Evolutionary conservation across 1,284 basidiomycete genomes (phyloP).

Genomic region (Tremellales sp.): DNA sequence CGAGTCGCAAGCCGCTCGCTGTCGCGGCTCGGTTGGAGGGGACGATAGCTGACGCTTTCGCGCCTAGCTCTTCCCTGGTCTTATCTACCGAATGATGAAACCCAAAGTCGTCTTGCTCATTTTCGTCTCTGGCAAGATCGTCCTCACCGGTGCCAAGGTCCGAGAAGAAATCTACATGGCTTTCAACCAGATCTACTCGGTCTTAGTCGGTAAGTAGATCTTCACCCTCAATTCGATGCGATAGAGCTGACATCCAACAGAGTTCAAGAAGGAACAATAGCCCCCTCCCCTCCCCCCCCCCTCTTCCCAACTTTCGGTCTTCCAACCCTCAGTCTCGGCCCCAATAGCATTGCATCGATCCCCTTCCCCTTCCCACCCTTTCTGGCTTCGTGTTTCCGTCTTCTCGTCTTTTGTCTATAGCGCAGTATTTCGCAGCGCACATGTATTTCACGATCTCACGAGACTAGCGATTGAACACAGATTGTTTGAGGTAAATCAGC

Average conservation of each 20-base stretch:
- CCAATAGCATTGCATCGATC: no score
- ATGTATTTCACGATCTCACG: no score
- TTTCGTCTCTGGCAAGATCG: constrained; percentile 99
- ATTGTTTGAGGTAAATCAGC: no score
- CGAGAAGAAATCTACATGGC: constrained; percentile 99
- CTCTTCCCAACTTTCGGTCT: constrained; percentile 6
- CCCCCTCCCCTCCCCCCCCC: background rate
- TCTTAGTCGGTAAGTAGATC: constrained; percentile 56
- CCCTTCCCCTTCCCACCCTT: no score
- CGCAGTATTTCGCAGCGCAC: no score
- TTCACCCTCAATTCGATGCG: background rate
- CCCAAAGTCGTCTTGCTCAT: constrained; percentile 98
- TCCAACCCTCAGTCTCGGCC: background rate
- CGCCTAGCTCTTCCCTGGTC: constrained; percentile 86
- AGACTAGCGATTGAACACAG: no score
- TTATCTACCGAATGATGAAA: constrained; percentile 99
- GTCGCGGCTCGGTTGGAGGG: background rate
- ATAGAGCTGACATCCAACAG: background rate
- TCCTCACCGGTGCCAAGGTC: constrained; percentile 98
- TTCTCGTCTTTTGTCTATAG: no score
- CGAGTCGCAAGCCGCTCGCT: no score
- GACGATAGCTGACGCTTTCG: background rate
- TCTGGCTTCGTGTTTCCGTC: no score
- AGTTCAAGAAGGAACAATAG: constrained; percentile 1
- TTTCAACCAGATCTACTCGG: constrained; percentile 98